phyloP scores from a whole-genome alignment of 192 early-diverging fungal species.

The Umbelopsis vinacea region DNA sequence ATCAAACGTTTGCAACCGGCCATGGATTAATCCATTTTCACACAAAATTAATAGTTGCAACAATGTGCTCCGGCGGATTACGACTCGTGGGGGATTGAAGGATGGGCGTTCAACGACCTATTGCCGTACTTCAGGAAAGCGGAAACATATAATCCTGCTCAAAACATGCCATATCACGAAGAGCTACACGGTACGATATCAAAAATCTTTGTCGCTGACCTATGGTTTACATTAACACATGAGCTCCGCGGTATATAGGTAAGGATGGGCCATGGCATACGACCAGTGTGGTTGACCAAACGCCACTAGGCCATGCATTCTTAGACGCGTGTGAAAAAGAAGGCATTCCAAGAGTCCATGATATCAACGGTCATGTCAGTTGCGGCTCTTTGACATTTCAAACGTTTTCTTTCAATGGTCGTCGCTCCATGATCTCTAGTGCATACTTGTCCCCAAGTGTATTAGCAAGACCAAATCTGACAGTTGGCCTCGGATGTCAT shows the following conservation, averaged over 20 bases:
- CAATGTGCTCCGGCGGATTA: conserved; percentile 14
- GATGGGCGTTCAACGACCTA: neutral
- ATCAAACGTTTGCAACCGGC: neutral
- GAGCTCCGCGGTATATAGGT: neutral
- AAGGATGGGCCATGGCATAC: conserved; percentile 12
- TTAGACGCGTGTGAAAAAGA: conserved; percentile 12
- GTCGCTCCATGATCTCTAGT: neutral
- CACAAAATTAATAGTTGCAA: neutral
- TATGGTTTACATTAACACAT: neutral
- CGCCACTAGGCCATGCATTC: neutral
- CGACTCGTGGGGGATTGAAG: conserved; percentile 10
- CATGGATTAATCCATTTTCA: no score
- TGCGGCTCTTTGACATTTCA: conserved; percentile 4
- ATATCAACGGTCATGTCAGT: neutral
- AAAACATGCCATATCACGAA: neutral
- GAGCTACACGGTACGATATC: conserved; percentile 8
- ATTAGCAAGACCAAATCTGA: conserved; percentile 3
- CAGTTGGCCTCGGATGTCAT: neutral
- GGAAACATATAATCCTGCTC: neutral
- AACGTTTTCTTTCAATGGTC: neutral
- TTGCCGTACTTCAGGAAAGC: conserved; percentile 15
- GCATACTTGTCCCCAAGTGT: neutral
- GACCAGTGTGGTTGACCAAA: neutral
- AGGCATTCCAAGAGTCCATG: conserved; percentile 1
- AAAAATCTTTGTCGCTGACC: neutral